phyloP scores from a whole-genome alignment of 2,329 filamentous ascomycete species.

The Penicillium sp. region DNA sequence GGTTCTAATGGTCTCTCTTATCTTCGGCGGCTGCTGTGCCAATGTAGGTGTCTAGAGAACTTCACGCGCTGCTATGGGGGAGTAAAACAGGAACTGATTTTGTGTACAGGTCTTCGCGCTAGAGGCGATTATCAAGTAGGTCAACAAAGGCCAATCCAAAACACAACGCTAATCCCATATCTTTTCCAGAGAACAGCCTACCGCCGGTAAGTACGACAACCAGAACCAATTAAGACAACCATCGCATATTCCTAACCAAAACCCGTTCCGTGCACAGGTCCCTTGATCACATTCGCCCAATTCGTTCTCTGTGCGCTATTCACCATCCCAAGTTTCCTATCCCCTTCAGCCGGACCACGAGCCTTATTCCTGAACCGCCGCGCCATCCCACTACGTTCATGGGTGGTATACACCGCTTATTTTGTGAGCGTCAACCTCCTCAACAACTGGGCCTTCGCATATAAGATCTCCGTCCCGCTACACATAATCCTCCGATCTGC shows the following conservation, averaged over 20 bases:
- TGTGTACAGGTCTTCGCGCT: constrained; percentile 77
- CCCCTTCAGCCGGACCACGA: constrained; percentile 55
- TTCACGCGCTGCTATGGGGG: constrained; percentile 2
- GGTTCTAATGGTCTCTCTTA: constrained; percentile 71
- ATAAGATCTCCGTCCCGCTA: constrained; percentile 91
- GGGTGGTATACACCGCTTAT: constrained; percentile 82
- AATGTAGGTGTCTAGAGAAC: constrained; percentile 61
- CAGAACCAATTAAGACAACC: not conserved
- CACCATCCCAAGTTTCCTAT: constrained; percentile 73
- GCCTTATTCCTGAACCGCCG: constrained; percentile 73
- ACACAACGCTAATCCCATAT: constrained; percentile 9
- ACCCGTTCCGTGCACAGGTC: constrained; percentile 52
- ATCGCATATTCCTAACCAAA: not conserved
- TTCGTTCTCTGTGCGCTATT: constrained; percentile 79
- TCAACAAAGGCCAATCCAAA: constrained; percentile 12
- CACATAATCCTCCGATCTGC: constrained; percentile 96
- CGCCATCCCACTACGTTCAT: constrained; percentile 77
- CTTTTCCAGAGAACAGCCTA: constrained; percentile 68
- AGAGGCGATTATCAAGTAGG: constrained; percentile 90
- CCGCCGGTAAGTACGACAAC: constrained; percentile 61
- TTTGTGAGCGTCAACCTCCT: constrained; percentile 93
- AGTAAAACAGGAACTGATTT: constrained; percentile 19
- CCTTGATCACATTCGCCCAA: constrained; percentile 83
- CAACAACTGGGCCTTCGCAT: constrained; percentile 97
- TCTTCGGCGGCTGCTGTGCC: constrained; percentile 93